Conservation (phyloP, 1,139 yeast genomes). For the Debaryomyces sp. region DNA sequence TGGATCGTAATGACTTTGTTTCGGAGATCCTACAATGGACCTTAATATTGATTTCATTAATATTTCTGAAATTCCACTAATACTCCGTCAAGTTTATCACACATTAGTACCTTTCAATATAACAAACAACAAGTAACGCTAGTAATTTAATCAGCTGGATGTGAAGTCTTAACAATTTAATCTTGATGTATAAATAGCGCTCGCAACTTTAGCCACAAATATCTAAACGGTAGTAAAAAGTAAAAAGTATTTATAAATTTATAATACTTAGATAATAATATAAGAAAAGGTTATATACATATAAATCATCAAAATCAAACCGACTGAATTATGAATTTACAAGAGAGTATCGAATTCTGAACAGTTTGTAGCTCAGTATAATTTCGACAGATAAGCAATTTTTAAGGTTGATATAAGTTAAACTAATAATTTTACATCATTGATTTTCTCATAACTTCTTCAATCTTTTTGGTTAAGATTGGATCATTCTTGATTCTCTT, state of each 20-base stretch:
- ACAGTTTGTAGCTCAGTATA: neutral
- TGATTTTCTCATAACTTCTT: conserved; percentile 46
- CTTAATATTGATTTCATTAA: conserved; percentile 19
- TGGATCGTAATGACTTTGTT: conserved; percentile 22
- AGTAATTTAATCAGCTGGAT: neutral
- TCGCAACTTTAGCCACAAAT: conserved; percentile 1
- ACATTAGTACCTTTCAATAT: neutral
- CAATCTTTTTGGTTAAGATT: conserved; percentile 49
- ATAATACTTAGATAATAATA: conserved; percentile 4
- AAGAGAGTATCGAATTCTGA: conserved; percentile 4
- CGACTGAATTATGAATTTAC: conserved; percentile 6
- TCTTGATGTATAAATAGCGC: neutral
- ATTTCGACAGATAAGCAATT: neutral
- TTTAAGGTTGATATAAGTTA: neutral
- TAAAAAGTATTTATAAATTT: neutral
- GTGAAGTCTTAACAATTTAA: neutral
- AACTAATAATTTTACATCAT: conserved; percentile 8
- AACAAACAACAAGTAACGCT: neutral
- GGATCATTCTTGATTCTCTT: conserved; percentile 71
- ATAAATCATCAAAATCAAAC: conserved; percentile 7
- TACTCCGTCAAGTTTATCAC: neutral
- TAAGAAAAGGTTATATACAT: conserved; percentile 11
- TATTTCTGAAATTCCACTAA: neutral
- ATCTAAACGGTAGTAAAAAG: neutral
- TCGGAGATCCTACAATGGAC: conserved; percentile 31